phyloP scores from a whole-genome alignment of 2,329 filamentous ascomycete genomes.

The Alternaria solani region DNA sequence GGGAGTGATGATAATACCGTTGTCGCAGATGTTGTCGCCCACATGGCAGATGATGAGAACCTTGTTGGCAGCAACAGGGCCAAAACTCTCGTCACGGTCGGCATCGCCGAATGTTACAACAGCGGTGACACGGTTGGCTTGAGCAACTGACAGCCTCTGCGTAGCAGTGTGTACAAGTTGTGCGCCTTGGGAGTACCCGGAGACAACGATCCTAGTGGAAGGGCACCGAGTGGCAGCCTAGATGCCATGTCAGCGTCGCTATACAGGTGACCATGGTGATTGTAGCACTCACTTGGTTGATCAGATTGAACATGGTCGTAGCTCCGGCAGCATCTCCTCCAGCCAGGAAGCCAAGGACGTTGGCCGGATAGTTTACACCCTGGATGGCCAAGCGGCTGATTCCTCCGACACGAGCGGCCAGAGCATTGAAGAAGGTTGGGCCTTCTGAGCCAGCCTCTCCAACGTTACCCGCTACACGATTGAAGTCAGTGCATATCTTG shows the following conservation, averaged over 20 bases:
- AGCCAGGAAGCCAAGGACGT: constrained; percentile 53
- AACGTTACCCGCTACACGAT: constrained; percentile 55
- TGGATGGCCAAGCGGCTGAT: constrained; percentile 59
- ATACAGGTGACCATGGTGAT: background rate
- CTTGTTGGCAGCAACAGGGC: constrained; percentile 39
- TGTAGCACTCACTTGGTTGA: constrained; percentile 43
- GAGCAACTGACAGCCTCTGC: constrained; percentile 33
- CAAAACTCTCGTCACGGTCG: constrained; percentile 43
- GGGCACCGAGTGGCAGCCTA: constrained; percentile 36
- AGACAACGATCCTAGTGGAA: constrained; percentile 41
- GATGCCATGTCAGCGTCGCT: background rate
- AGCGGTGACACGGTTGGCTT: constrained; percentile 32
- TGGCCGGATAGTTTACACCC: constrained; percentile 63
- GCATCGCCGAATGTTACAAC: constrained; percentile 52
- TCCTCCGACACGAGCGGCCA: constrained; percentile 53
- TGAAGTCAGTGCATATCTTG: background rate
- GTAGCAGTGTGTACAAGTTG: constrained; percentile 58
- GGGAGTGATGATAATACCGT: constrained; percentile 34
- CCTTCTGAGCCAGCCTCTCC: constrained; percentile 55
- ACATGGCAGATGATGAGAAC: constrained; percentile 47
- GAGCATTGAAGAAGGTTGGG: constrained; percentile 59
- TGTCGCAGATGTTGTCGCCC: constrained; percentile 48
- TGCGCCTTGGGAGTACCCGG: constrained; percentile 50
- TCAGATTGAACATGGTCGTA: constrained; percentile 53
- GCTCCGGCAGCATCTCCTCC: constrained; percentile 57